Percentiles rank a stretch among this genome's conserved stretches.
Evolutionary conservation across 768 basidiomycete genomes (phyloP).

Genomic region (Leccinum disarticulatum): DNA sequence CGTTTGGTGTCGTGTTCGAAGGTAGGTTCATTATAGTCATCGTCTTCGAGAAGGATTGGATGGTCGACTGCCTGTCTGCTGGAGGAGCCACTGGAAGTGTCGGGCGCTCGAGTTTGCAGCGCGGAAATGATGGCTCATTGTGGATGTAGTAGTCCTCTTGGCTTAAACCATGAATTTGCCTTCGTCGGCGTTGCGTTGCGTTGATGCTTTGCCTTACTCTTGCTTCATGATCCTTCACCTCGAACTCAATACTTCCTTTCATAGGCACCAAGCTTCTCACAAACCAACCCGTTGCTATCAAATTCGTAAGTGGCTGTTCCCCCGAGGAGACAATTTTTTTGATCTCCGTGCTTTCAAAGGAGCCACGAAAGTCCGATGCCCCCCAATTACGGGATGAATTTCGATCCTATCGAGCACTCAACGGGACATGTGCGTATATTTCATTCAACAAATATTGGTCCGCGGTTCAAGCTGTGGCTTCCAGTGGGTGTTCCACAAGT

Average conservation of each 20-base stretch:
- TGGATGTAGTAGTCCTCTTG: conserved; percentile 8
- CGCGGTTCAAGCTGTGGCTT: conserved; percentile 13
- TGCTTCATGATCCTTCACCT: conserved; percentile 2
- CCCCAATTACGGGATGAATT: conserved; percentile 98
- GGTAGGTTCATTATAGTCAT: conserved; percentile 47
- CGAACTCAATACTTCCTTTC: conserved; percentile 17
- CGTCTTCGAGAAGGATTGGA: conserved; percentile 1
- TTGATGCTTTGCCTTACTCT: conserved; percentile 4
- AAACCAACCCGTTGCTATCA: conserved; percentile 90
- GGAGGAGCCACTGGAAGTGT: conserved; percentile 3
- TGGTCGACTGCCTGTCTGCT: conserved; percentile 1
- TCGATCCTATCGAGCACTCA: conserved; percentile 93
- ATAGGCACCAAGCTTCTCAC: conserved; percentile 84
- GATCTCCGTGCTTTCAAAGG: conserved; percentile 45
- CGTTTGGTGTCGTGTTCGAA: conserved; percentile 98
- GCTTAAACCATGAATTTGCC: conserved; percentile 1
- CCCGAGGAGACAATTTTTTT: conserved; percentile 14
- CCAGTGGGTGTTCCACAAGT: conserved; percentile 96
- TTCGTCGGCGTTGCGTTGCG: conserved; percentile 6
- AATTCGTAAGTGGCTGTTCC: conserved; percentile 69
- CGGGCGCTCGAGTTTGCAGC: conserved; percentile 16
- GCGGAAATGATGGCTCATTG: conserved; percentile 5
- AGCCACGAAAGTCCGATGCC: conserved; percentile 96
- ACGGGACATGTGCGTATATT: conserved; percentile 72
- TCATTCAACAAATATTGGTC: conserved; percentile 5